Evolutionary conservation across 2,329 filamentous ascomycete species (phyloP).

Genomic region (Falciphora oryzae): DNA sequence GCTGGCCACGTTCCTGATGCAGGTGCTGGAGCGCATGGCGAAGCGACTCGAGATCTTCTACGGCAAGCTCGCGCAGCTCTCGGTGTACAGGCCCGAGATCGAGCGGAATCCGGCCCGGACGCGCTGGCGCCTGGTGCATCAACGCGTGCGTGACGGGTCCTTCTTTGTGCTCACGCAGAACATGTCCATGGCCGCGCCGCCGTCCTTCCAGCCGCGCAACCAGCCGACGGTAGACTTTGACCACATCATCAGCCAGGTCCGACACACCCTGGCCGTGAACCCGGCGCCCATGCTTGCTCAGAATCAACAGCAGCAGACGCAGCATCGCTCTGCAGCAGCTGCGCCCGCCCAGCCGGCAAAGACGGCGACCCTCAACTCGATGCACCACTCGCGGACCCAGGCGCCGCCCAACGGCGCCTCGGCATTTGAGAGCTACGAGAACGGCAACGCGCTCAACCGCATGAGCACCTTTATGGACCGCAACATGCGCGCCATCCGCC

Average conservation of each 20-base stretch:
- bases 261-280: conserved; percentile 25
- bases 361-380: conserved; percentile 15
- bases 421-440: conserved; percentile 21
- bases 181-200: conserved; percentile 21
- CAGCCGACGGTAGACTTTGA: conserved; percentile 38
- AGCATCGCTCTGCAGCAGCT: background rate
- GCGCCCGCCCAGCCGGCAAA: conserved; percentile 12
- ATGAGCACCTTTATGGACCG: conserved; percentile 39
- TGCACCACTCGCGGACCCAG: conserved; percentile 11
- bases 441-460: conserved; percentile 34
- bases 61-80: conserved; percentile 40
- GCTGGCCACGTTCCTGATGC: conserved; percentile 41
- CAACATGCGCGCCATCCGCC: conserved; percentile 36
- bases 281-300: conserved; percentile 10
- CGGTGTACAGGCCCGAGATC: conserved; percentile 44
- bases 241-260: conserved; percentile 36
- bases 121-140: conserved; percentile 44
- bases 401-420: conserved; percentile 5
- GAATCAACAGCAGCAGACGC: conserved; percentile 12
- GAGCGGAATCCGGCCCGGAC: conserved; percentile 48
- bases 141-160: conserved; percentile 42
- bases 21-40: conserved; percentile 47
- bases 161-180: conserved; percentile 43
- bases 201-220: conserved; percentile 22
- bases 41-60: conserved; percentile 47